A percentile compares a stretch with the other conserved stretches of the same genome.
phyloP scores from a whole-genome alignment of 2,329 filamentous ascomycete species.

The Trichoderma sp. region DNA sequence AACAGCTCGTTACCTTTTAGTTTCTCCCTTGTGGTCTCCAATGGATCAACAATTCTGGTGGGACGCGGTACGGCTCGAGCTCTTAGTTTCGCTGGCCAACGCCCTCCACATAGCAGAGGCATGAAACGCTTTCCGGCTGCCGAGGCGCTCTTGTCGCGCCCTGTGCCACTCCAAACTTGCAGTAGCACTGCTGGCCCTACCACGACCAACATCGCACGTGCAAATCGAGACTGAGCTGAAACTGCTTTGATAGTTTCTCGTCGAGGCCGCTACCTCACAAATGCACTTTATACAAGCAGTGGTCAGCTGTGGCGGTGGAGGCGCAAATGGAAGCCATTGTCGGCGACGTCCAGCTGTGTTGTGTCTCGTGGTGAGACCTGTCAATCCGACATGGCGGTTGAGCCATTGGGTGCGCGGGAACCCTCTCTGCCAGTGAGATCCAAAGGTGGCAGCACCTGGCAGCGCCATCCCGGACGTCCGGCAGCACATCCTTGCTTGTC shows the following conservation, averaged over 20 bases:
- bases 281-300: neutral
- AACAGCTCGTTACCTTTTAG: neutral
- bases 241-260: neutral
- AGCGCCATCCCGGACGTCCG: conserved; percentile 10
- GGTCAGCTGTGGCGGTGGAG: conserved; percentile 2
- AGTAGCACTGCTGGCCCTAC: neutral
- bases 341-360: neutral
- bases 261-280: neutral
- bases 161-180: neutral
- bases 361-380: conserved; percentile 6
- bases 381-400: conserved; percentile 17
- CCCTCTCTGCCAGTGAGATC: conserved; percentile 10
- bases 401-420: conserved; percentile 2
- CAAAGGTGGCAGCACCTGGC: conserved; percentile 11
- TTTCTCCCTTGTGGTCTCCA: neutral
- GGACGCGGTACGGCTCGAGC: conserved; percentile 28
- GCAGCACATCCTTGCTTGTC: conserved; percentile 11
- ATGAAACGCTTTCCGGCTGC: conserved; percentile 9
- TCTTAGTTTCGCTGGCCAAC: conserved; percentile 23
- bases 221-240: neutral
- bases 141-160: neutral
- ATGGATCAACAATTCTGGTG: conserved; percentile 18
- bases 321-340: neutral
- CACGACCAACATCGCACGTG: neutral
- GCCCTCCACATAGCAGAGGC: conserved; percentile 14